Percentiles rank a stretch among this genome's conserved stretches.
These are phyloP conservation scores for Conoideocrella luteorostrata DNA, from an alignment of 2,329 filamentous ascomycete genomes.

Conservation along the genomic window DNA sequence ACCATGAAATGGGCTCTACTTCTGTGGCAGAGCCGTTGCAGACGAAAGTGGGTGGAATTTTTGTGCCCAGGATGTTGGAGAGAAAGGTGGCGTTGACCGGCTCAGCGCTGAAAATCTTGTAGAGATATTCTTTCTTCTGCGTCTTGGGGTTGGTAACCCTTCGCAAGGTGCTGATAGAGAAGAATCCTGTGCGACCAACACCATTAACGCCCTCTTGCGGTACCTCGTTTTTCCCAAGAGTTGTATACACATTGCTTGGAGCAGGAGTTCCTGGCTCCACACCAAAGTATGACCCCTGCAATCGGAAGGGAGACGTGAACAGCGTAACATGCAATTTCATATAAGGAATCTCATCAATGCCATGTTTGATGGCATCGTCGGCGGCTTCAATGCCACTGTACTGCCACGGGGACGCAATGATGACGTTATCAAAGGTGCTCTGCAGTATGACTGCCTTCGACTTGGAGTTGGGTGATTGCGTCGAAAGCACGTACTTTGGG, in stretches of 20 bases:
- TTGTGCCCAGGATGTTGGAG: constrained; percentile 42
- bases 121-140: constrained; percentile 47
- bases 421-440: constrained; percentile 66
- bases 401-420: constrained; percentile 80
- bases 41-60: constrained; percentile 37
- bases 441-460: constrained; percentile 32
- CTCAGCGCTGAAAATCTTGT: constrained; percentile 59
- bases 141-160: constrained; percentile 56
- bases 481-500: constrained; percentile 42
- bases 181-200: constrained; percentile 72
- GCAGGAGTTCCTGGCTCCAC: constrained; percentile 50
- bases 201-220: constrained; percentile 44
- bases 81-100: constrained; percentile 47
- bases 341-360: constrained; percentile 77
- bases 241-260: constrained; percentile 77
- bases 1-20: constrained; percentile 62
- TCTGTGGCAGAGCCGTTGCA: constrained; percentile 25
- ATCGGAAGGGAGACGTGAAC: constrained; percentile 68
- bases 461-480: constrained; percentile 19
- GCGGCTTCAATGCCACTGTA: constrained; percentile 63
- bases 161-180: constrained; percentile 72
- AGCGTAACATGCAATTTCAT: constrained; percentile 83
- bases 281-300: constrained; percentile 69
- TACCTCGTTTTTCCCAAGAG: constrained; percentile 57
- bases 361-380: constrained; percentile 58